Evolutionary conservation across 1,284 basidiomycete genomes (phyloP), one percentile per base, ranked within the genome.

Genomic region (Trametes hirsuta): DNA sequence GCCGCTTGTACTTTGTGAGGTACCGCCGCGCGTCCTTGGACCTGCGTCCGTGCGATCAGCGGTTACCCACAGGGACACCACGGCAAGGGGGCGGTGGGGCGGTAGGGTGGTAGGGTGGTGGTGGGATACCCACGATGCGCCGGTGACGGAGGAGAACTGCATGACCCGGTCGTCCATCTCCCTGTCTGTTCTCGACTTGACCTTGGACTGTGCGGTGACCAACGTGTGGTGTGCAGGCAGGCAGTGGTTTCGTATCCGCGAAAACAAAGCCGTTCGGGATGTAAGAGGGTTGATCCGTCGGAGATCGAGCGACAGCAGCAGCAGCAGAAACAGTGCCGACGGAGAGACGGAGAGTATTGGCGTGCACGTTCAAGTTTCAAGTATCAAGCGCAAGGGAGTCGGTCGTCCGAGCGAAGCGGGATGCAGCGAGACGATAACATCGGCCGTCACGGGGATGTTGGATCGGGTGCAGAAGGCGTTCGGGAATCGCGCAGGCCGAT

Each of bases 21-120:
- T 85, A 91, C 58, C 84, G 84, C 62, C 76, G 82, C n/a, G 92
- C 93, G 56, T 93, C 90, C 67, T 79, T 84, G 35, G 76, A 65
- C 12, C 86, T 88, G 69, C 54, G 44, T 8, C 12, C 5, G 37
- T 4, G n/a, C 18, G 18, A 18, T 18, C 18, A 18, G 18, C 18
- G 18, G 18, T 18, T 18, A 18, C 18, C 18, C 18, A 18, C 18
- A 18, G 18, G 18, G 18, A 18, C 18, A 24, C 25, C 21, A 34
- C 15, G 6, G 10, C 3, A 18, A 36, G 6, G 24, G 35, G n/a
- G 18, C n/a, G n/a, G 22, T 65, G 69, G 67, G 58, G 34, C 25
- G 47, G 44, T 25, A n/a, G 47, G 58, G 34, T 34, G 47, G 44
- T 25, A n/a, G 47, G 46, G 44, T 30, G 18, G 47, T 44, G 30